A percentile compares a stretch with the other conserved stretches of the same genome.
phyloP scores from a whole-genome alignment of 2,329 filamentous ascomycete species.

The Harringtonia lauricola region DNA sequence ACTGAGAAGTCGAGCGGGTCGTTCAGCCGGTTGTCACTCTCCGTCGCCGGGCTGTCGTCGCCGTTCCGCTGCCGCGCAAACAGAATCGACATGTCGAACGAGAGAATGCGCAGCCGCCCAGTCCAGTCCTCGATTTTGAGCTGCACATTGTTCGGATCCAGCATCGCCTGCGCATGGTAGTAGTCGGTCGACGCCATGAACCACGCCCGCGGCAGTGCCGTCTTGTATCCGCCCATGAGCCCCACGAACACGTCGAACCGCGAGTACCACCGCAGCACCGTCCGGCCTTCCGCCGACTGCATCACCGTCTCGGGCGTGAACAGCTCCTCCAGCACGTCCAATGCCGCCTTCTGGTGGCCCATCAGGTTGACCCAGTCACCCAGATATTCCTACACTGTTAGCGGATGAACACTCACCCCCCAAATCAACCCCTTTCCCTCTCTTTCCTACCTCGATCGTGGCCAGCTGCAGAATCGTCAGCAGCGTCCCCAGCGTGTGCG shows the following conservation, averaged over 20 bases:
- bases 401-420: neutral
- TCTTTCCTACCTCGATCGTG: constrained; percentile 65
- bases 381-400: constrained; percentile 61
- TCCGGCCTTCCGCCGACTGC: constrained; percentile 57
- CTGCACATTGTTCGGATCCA: constrained; percentile 49
- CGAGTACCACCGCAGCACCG: constrained; percentile 79
- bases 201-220: constrained; percentile 68
- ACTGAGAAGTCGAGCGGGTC: constrained; percentile 23
- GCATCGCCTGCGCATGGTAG: constrained; percentile 45
- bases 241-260: constrained; percentile 80
- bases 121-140: constrained; percentile 59
- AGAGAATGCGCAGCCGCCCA: constrained; percentile 58
- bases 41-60: constrained; percentile 37
- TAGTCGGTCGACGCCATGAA: constrained; percentile 54
- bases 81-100: constrained; percentile 68
- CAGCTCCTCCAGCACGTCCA: constrained; percentile 65
- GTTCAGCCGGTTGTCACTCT: neutral
- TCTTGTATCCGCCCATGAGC: constrained; percentile 69
- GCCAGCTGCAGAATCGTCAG: constrained; percentile 85
- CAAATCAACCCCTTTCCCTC: neutral
- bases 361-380: constrained; percentile 93
- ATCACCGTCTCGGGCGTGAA: constrained; percentile 68
- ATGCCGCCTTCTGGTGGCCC: constrained; percentile 83
- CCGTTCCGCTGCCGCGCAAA: constrained; percentile 58
- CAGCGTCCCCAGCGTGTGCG: constrained; percentile 62